Percentiles rank a stretch among this genome's conserved stretches.
Conservation (phyloP, 768 basidiomycete species). For the Serpula lacrymans region DNA sequence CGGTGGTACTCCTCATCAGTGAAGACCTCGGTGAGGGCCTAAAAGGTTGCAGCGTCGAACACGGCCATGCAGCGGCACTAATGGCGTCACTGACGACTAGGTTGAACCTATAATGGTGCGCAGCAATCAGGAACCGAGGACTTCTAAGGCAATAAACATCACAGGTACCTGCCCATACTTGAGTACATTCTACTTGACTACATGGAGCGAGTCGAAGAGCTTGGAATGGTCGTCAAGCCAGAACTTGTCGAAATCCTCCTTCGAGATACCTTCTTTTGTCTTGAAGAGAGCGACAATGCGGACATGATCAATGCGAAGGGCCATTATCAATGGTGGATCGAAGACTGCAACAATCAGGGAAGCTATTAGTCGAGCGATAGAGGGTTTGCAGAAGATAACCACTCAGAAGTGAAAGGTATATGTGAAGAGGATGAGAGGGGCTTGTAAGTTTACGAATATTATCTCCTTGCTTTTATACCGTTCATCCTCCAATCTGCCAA, state of each 20-base stretch:
- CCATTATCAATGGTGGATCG: slow-evolving; percentile 2
- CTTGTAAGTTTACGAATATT: no score
- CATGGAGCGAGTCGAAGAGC: slow-evolving; percentile 26
- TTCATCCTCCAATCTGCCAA: background rate
- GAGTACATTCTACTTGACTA: slow-evolving; percentile 30
- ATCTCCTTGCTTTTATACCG: background rate
- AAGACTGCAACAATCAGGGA: background rate
- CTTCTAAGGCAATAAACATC: no score
- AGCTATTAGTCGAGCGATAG: background rate
- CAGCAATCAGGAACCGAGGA: background rate
- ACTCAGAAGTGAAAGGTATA: background rate
- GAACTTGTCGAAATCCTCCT: slow-evolving; percentile 28
- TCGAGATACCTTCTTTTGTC: slow-evolving; percentile 21
- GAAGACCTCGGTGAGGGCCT: slow-evolving; percentile 27
- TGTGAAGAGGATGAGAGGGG: background rate
- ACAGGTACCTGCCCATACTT: slow-evolving; percentile 36
- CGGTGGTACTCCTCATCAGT: slow-evolving; percentile 7
- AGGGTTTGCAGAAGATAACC: background rate
- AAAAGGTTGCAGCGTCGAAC: slow-evolving; percentile 31
- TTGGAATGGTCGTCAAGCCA: slow-evolving; percentile 28
- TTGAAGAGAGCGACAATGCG: slow-evolving; percentile 26
- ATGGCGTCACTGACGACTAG: slow-evolving; percentile 4
- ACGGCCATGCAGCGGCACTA: slow-evolving; percentile 13
- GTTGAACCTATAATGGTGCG: slow-evolving; percentile 14
- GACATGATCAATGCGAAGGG: slow-evolving; percentile 26